phyloP scores from a whole-genome alignment of 257 asterid genomes.

The Solanum sejunctum region DNA sequence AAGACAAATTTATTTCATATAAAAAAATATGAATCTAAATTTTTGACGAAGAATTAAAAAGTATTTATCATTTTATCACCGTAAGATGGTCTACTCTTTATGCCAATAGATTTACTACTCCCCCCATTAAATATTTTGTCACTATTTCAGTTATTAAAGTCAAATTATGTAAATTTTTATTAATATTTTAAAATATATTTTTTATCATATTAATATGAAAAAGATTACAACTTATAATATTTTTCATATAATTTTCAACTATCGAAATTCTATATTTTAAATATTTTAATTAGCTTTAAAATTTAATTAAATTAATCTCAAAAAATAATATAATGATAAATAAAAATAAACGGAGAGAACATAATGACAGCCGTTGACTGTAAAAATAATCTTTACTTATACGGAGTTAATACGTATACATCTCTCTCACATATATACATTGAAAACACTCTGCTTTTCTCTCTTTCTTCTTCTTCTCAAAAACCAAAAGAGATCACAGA shows the following conservation, averaged over 20 bases:
- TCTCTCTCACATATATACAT: neutral
- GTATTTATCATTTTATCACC: neutral
- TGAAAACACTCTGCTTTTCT: neutral
- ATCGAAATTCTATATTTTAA: too few species aligned
- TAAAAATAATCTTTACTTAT: neutral
- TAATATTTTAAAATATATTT: too few species aligned
- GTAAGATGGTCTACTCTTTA: neutral
- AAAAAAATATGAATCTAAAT: too few species aligned
- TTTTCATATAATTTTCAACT: too few species aligned
- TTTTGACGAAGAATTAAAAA: neutral
- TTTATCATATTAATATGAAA: too few species aligned
- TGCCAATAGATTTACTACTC: neutral
- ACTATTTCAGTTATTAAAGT: too few species aligned
- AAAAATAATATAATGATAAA: too few species aligned
- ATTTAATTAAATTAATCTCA: too few species aligned
- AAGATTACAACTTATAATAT: too few species aligned
- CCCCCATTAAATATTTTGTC: too few species aligned
- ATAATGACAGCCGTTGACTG: constrained; percentile 28
- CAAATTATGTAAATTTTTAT: too few species aligned
- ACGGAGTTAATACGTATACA: neutral
- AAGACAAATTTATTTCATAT: neutral
- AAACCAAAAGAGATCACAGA: constrained; percentile 7
- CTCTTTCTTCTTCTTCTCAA: neutral
- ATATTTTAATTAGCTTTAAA: accelerated
- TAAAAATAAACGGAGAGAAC: too few species aligned